Percentiles rank a stretch among this genome's conserved stretches.
Conservation (phyloP, 2,329 filamentous ascomycete species). For the Dactylella cylindrospora region DNA sequence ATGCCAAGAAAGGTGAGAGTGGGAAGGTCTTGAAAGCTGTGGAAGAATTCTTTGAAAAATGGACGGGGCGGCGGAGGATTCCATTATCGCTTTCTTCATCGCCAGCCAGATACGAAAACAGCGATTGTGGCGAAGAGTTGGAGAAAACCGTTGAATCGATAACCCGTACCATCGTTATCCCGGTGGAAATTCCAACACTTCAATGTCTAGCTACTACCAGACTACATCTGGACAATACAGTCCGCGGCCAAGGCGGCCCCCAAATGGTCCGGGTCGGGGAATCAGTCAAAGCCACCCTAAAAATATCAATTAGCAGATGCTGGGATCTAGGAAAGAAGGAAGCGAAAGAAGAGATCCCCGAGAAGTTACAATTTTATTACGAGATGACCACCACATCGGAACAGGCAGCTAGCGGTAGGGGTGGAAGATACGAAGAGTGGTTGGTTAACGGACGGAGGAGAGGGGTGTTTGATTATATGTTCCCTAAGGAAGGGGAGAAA, state of each 20-base stretch:
- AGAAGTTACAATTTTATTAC: constrained; percentile 74
- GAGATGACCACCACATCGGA: constrained; percentile 68
- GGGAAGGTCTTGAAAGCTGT: constrained; percentile 53
- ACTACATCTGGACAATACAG: constrained; percentile 55
- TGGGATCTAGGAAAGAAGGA: constrained; percentile 54
- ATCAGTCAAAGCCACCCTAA: constrained; percentile 55
- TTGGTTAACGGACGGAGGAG: constrained; percentile 29
- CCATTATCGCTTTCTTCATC: constrained; percentile 43
- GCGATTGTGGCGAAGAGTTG: constrained; percentile 48
- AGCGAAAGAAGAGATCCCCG: constrained; percentile 50
- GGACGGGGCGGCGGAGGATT: constrained; percentile 47
- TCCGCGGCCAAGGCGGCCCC: constrained; percentile 50
- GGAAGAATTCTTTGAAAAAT: constrained; percentile 48
- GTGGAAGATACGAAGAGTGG: constrained; percentile 33
- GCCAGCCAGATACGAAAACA: constrained; percentile 48
- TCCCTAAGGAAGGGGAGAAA: constrained; percentile 5
- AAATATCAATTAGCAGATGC: constrained; percentile 59
- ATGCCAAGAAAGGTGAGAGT: constrained; percentile 52
- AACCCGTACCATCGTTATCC: constrained; percentile 72
- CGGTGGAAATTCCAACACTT: constrained; percentile 83
- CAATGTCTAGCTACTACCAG: constrained; percentile 80
- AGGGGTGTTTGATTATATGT: constrained; percentile 50
- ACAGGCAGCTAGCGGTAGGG: constrained; percentile 61
- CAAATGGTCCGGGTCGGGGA: constrained; percentile 55
- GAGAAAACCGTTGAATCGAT: constrained; percentile 50